Evolutionary conservation across 1,284 basidiomycete genomes (phyloP), one percentile per base, ranked within the genome.

Genomic region (Sparassis latifolia): DNA sequence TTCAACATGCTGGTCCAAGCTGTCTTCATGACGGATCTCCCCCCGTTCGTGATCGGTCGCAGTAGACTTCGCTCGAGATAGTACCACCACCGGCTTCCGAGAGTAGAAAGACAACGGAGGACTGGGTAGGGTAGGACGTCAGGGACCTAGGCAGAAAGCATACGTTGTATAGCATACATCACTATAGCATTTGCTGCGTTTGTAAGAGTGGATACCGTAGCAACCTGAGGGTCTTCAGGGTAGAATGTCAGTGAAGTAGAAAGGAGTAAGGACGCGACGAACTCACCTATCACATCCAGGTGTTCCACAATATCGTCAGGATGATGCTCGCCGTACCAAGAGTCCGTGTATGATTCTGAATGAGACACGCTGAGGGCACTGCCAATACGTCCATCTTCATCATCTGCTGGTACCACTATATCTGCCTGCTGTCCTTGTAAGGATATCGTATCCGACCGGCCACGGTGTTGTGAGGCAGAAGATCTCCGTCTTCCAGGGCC

Each of bases 101-200:
- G 79, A 81, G 65, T 86, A 86, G 61, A 84, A 81, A 10, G 75
- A 72, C 7, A 86, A 66, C 2, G 84, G 84, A 2, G 88, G 88
- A 57, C 84, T 84, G 54, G 7, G 48, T 30, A 38, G 55, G n/a
- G 56, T 47, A 20, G 27, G 4, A 6, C 28, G 20, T 33, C 27
- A 32, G 32, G 35, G 9, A 41, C 12, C 28, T 38, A 6, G 38
- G 28, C 32, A 37, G 2, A 3, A 46, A 10, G 35, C 5, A 3
- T 38, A 7, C 12, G 9, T 12, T 49, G 31, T 47, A 44, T 10
- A 1, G 60, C 69, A 53, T 49, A 81, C 79, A 89, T 78, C 46
- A 90, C 66, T 55, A 90, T 87, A 10, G 85, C 73, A 60, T 90
- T 90, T 9, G 85, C 85, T n/a, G 86, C 80, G 59, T 91, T 89